Conservation (phyloP, 1,284 basidiomycete species). For the Pulchroboletus neoregius region DNA sequence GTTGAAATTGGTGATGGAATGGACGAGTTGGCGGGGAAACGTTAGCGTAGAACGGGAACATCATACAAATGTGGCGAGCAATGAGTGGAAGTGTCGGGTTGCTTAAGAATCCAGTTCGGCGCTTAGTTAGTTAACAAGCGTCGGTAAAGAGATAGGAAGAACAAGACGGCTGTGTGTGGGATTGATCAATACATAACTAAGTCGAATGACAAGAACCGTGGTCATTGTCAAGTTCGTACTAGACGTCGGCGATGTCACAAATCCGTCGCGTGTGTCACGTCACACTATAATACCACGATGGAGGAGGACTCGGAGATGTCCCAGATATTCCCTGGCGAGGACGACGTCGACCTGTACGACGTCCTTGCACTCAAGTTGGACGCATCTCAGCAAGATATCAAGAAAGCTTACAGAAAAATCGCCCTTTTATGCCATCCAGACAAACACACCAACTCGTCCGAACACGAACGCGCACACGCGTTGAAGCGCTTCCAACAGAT, state of each 20-base stretch:
- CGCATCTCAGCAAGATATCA: slow-evolving; percentile 65
- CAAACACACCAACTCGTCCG: slow-evolving; percentile 68
- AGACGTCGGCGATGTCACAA: too few relatives aligned
- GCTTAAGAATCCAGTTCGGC: slow-evolving; percentile 10
- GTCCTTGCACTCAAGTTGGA: slow-evolving; percentile 56
- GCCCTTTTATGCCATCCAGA: slow-evolving; percentile 87
- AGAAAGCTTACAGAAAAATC: slow-evolving; percentile 79
- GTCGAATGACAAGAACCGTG: too few relatives aligned
- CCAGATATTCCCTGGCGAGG: slow-evolving; percentile 73
- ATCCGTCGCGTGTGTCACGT: slow-evolving; percentile 7
- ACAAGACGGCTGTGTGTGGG: too few relatives aligned
- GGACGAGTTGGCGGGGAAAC: neutral
- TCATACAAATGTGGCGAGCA: neutral
- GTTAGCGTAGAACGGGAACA: slow-evolving; percentile 4
- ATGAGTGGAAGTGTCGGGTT: neutral
- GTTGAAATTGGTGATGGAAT: slow-evolving; percentile 1
- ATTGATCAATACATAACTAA: neutral
- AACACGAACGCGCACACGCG: slow-evolving; percentile 60
- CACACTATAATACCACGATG: slow-evolving; percentile 38
- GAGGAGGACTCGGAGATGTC: slow-evolving; percentile 64
- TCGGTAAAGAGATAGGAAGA: neutral
- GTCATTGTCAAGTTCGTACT: too few relatives aligned
- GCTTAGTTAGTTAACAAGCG: neutral
- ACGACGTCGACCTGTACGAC: slow-evolving; percentile 70
- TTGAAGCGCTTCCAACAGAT: slow-evolving; percentile 81